A percentile compares a stretch with the other conserved stretches of the same genome.
phyloP scores from a whole-genome alignment of 768 basidiomycete genomes.

The Amanita inopinata region DNA sequence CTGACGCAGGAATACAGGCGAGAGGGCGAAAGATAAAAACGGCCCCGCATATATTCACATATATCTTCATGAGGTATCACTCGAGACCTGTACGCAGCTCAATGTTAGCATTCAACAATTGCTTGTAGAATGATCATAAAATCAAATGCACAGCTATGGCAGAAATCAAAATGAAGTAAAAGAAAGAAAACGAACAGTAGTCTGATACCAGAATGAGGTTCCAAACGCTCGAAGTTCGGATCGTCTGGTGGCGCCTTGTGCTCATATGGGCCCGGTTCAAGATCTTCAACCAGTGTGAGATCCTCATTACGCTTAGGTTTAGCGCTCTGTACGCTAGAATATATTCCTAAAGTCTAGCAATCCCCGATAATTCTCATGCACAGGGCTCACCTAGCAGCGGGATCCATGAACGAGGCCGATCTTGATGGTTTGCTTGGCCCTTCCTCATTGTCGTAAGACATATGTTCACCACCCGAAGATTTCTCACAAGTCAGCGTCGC shows the following conservation, averaged over 20 bases:
- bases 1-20: constrained; percentile 80
- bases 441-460: background rate
- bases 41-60: constrained; percentile 69
- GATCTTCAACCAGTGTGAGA: constrained; percentile 64
- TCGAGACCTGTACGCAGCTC: constrained; percentile 53
- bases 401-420: constrained; percentile 4
- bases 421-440: background rate
- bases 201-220: constrained; percentile 87
- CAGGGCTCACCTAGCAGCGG: constrained; percentile 2
- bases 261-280: constrained; percentile 70
- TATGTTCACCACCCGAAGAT: background rate
- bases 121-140: no score
- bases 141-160: constrained; percentile 5
- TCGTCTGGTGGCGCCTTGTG: constrained; percentile 66
- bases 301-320: constrained; percentile 41
- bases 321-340: constrained; percentile 5
- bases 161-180: no score
- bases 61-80: constrained; percentile 64
- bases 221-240: constrained; percentile 65
- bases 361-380: constrained; percentile 27
- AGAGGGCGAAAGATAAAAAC: constrained; percentile 86
- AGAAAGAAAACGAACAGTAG: constrained; percentile 55
- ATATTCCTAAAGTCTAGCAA: constrained; percentile 21
- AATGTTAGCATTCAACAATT: no score
- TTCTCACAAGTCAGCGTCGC: background rate